Evolutionary conservation across 345 rosid species (phyloP).

Genomic region (Pugionium cornutum): DNA sequence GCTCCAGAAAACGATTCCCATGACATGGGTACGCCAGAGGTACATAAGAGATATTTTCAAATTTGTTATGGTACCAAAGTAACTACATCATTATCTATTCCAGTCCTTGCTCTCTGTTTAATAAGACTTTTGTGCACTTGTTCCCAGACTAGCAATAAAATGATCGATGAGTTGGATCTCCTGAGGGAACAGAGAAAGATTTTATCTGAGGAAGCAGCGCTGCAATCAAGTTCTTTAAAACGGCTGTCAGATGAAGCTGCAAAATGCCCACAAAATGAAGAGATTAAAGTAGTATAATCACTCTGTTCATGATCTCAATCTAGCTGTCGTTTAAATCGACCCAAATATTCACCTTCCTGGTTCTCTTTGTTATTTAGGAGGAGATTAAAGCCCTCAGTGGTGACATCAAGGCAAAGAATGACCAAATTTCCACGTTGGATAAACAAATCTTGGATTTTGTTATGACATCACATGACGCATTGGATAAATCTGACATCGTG

Average conservation of each 20-base stretch:
- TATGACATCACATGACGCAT: conserved; percentile 53
- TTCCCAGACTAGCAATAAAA: conserved; percentile 68
- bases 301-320: conserved; percentile 20
- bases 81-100: neutral
- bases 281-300: conserved; percentile 53
- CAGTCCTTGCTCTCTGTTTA: conserved; percentile 19
- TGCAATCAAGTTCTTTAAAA: conserved; percentile 85
- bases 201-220: conserved; percentile 81
- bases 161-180: conserved; percentile 82
- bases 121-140: conserved; percentile 25
- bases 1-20: conserved; percentile 64
- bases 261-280: conserved; percentile 66
- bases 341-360: conserved; percentile 27
- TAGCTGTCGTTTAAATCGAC: conserved; percentile 21
- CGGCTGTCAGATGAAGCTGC: conserved; percentile 77
- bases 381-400: conserved; percentile 67
- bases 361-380: conserved; percentile 50
- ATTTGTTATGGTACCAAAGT: neutral
- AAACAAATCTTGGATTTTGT: conserved; percentile 73
- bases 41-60: conserved; percentile 37
- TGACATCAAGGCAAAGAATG: conserved; percentile 75
- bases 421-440: conserved; percentile 75
- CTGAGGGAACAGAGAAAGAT: conserved; percentile 92
- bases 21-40: conserved; percentile 81
- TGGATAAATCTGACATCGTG: conserved; percentile 64